Base-by-base conservation (phyloP, 352 stramenopile genomes). In the Phytophthora citrophthora region DNA sequence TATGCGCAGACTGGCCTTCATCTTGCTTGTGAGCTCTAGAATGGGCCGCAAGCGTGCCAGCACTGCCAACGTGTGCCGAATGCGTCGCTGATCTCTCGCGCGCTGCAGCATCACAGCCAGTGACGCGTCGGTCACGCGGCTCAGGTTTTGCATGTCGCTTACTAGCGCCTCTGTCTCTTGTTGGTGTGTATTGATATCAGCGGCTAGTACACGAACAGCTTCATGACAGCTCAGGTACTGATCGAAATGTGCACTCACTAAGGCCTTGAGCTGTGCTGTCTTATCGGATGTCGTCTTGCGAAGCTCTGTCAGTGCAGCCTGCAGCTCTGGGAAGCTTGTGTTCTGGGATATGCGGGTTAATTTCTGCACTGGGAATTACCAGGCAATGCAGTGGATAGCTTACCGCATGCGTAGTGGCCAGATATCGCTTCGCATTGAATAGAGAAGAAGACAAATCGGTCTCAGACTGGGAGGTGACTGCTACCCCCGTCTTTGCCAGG, bases 161-260 rank as follows among this genome's bases (percentile, higher is more conserved):
- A 83, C 47, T 0, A 95, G 59, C 27, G 76, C 44, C 16, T 88
- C 77, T 13, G 66, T 85, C 29, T 94, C 86, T 31, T 73, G 70
- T 34, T 89, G 65, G 59, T 95, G 87, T 2, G 72, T 40, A 24
- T 72, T 81, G 29, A 93, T 79, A 9, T 93, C 87, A 7, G 89
- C 71, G 1, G 74, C 70, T 18, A 95, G 61, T 11, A 76, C 61
- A 5, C 81, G 81, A 59, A 93, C 85, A 3, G 85, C 76, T 54
- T 95, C 87, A 57, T 95, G 87, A 54, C 85, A 95, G 16, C 79
- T 90, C 38, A 95, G 45, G 23, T 93, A 95, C 61, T 93, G 83
- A 53, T 95, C 87, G 53, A 93, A 95, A 63, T 93, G 87, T 31
- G 81, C 79, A 24, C 76, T 87, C 51, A 93, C 87, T 31, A 95